A percentile compares a stretch with the other conserved stretches of the same genome.
Conservation (phyloP, 1,284 basidiomycete genomes). For the Gomphus sp. region DNA sequence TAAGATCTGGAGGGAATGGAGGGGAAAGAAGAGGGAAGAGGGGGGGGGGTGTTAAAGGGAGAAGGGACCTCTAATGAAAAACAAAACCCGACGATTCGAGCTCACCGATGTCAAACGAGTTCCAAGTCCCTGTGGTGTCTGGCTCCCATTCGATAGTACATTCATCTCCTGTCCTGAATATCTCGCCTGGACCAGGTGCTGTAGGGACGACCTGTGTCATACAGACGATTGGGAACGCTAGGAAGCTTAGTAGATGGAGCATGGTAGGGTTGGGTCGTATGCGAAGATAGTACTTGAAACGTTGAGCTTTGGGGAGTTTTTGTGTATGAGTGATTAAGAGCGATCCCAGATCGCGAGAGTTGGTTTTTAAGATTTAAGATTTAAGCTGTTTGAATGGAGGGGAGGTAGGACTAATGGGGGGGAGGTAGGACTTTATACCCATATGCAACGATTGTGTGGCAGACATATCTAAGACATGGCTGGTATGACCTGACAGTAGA, state of each 20-base stretch:
- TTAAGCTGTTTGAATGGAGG: no score
- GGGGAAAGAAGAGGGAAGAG: not conserved
- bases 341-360: not conserved
- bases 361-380: no score
- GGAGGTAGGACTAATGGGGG: no score
- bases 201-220: slow-evolving; percentile 25
- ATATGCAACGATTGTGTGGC: no score
- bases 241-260: not conserved
- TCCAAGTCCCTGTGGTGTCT: slow-evolving; percentile 25
- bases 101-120: slow-evolving; percentile 29
- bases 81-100: not conserved
- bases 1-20: slow-evolving; percentile 21
- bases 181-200: slow-evolving; percentile 22
- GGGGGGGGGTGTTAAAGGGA: no score
- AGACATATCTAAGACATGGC: no score
- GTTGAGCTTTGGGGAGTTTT: not conserved
- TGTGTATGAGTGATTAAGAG: not conserved
- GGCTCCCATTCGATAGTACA: slow-evolving; percentile 24
- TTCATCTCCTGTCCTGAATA: slow-evolving; percentile 23
- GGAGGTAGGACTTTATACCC: no score
- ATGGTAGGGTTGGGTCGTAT: slow-evolving; percentile 1
- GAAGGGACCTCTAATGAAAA: no score
- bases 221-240: slow-evolving; percentile 10
- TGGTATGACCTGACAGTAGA: no score
- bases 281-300: not conserved